A percentile compares a stretch with the other conserved stretches of the same genome.
Evolutionary conservation across 805 yeast genomes (phyloP).

Genomic region (Zygosaccharomyces gambellarensis): DNA sequence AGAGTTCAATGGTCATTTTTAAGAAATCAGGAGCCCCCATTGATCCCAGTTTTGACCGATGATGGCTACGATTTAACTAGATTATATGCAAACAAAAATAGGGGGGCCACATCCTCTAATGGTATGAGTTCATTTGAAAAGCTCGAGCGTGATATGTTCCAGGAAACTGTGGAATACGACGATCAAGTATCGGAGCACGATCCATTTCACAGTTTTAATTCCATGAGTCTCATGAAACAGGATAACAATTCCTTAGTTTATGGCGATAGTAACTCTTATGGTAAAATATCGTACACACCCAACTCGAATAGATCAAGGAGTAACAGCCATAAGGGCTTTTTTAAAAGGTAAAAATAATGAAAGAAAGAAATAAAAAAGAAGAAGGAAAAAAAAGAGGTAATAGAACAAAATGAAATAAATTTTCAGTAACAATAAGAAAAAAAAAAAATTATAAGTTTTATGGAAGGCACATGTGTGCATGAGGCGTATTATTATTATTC

Average conservation of each 20-base stretch:
- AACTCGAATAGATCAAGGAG: constrained; percentile 38
- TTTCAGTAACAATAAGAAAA: neutral
- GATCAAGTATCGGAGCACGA: constrained; percentile 45
- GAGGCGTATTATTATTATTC: neutral
- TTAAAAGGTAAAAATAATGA: constrained; percentile 21
- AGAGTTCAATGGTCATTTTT: constrained; percentile 92
- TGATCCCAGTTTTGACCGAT: constrained; percentile 75
- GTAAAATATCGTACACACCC: constrained; percentile 39
- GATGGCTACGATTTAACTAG: constrained; percentile 49
- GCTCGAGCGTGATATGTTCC: constrained; percentile 29
- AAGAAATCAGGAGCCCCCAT: constrained; percentile 90
- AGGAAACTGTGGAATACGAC: constrained; percentile 34
- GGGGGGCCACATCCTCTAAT: constrained; percentile 23
- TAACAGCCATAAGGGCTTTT: constrained; percentile 36
- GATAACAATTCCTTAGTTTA: constrained; percentile 50
- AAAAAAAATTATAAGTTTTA: neutral
- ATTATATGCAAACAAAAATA: constrained; percentile 24
- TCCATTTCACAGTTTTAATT: constrained; percentile 81
- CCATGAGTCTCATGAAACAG: constrained; percentile 78
- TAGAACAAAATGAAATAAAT: neutral
- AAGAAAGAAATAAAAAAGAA: neutral
- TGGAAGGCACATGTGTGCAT: neutral
- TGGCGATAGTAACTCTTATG: constrained; percentile 41
- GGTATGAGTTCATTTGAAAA: constrained; percentile 15
- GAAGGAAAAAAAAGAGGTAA: neutral